Evolutionary conservation across 2,329 filamentous ascomycete genomes (phyloP).

Genomic region (Ceratocystis harringtonii): DNA sequence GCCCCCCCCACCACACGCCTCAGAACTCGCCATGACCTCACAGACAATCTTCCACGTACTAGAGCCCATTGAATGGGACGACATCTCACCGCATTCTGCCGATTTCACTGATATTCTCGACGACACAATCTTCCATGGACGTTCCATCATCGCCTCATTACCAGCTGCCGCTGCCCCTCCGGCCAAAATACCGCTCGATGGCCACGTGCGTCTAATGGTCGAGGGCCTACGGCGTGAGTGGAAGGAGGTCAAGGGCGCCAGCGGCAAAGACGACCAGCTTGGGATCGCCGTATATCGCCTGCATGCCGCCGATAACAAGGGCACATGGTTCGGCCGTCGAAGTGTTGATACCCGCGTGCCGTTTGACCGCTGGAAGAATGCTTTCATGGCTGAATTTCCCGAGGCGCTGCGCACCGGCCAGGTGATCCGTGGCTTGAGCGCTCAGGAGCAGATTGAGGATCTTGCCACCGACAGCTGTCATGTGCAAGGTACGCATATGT

Average conservation of each 20-base stretch:
- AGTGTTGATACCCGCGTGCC: constrained; percentile 67
- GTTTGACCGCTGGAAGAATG: constrained; percentile 64
- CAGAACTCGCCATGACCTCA: constrained; percentile 4
- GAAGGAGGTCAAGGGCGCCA: constrained; percentile 65
- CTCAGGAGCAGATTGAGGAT: constrained; percentile 57
- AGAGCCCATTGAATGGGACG: constrained; percentile 39
- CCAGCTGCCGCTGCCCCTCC: constrained; percentile 37
- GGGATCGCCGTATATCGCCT: constrained; percentile 70
- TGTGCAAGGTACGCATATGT: constrained; percentile 8
- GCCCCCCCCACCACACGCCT: neutral
- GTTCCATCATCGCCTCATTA: constrained; percentile 62
- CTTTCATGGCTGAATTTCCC: constrained; percentile 64
- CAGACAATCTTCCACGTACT: constrained; percentile 32
- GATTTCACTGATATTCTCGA: constrained; percentile 39
- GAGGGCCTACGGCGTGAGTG: constrained; percentile 60
- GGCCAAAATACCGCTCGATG: constrained; percentile 28
- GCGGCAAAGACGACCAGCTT: constrained; percentile 54
- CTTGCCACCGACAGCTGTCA: constrained; percentile 25
- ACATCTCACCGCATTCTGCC: constrained; percentile 26
- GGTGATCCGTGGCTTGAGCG: constrained; percentile 72
- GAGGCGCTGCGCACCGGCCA: constrained; percentile 53
- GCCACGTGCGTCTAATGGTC: constrained; percentile 24
- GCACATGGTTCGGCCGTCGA: constrained; percentile 76
- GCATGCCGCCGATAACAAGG: constrained; percentile 61
- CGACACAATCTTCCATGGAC: constrained; percentile 49